Evolutionary conservation across 495 filamentous ascomycete species (phyloP), one percentile per base, ranked within the genome.

Genomic region (Aspergillus saccharolyticus): DNA sequence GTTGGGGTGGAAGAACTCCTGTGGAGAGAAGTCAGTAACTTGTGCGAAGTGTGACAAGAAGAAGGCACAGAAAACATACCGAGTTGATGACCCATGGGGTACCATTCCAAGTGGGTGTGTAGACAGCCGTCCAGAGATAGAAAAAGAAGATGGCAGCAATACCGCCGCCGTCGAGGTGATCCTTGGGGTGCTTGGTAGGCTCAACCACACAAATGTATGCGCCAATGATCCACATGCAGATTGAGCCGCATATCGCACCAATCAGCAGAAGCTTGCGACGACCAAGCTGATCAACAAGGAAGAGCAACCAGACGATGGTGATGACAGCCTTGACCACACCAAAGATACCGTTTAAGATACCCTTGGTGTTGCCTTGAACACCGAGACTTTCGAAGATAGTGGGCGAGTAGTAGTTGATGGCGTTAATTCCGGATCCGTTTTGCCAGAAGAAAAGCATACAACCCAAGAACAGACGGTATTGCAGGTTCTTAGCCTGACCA

Each of bases 201-300:
- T 81, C 68, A 5, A 83, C 78, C 46, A 83, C 73, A 54, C 89
- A 89, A 51, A 95, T 80, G 69, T 76, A 76, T 4, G 66, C 72
- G 24, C 88, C 88, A 59, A 91, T 87, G 56, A 90, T 83, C 72
- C 86, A 86, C 83, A 90, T 89, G 61, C 80, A 82, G 51, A 86
- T 68, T 0, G 80, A 84, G 60, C 86, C 85, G 7, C 81, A 85
- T 57, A 89, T 77, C 8, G 81, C 84, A 52, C 88, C 90, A 69
- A 79, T 83, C 42, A 91, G 74, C 22, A 94, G 80, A 42, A 85
- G 84, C 20, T 84, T 80, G 2, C 85, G 79, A 14, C 88, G 76
- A 22, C 88, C 89, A 0, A 90, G 74, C 7, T 83, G 81, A 64
- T 92, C 88, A 50, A 85, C 85, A 43, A 86, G 79, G 71, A 88